Evolutionary conservation across 352 stramenopile species (phyloP), one percentile per base, ranked within the genome.

Genomic region (Detonula confervacea): DNA sequence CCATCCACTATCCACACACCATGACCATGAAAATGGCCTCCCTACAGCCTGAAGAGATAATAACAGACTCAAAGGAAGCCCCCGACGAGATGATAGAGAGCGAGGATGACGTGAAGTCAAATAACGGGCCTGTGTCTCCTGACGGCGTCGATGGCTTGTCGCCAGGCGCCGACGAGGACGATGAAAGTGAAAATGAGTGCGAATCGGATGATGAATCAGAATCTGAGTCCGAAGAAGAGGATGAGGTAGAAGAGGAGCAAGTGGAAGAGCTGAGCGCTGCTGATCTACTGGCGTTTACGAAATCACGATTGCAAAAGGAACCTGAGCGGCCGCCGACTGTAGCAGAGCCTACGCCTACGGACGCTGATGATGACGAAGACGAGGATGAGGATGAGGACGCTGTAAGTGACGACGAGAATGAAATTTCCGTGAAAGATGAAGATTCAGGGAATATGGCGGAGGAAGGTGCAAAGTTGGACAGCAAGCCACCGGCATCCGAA

Each of bases 201-300:
- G 56, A 75, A 35, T 47, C 29, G 11, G 14, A 47, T 18, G 70
- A 66, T 11, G 70, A 66, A 39, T 81, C 73, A 24, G 73, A 60
- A 7, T 66, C 47, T 35, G 37, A 57, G 39, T 67, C 35, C 29
- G 62, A 79, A 27, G 71, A 84, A 20, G 49, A 44, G 6, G 44
- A 74, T 0, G 76, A 76, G 5, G 55, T 55, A 22, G 64, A 60
- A 22, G 65, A 74, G 12, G 56, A 51, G 18, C 37, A 68, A 6
- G 55, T 75, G n/a, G 54, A 33, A 14, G 37, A 57, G n/a, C 12
- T 78, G 42, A 42, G 46, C 11, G 74, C 79, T 39, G 27, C 55
- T 16, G 59, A 73, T 24, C 42, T 84, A 49, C 46, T 84, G 51
- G 70, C 77, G 0, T 77, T 73, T 29, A 77, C 77, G 0, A 84